Evolutionary conservation across 1,284 basidiomycete species (phyloP).

Genomic region (Heterobasidion irregulare): DNA sequence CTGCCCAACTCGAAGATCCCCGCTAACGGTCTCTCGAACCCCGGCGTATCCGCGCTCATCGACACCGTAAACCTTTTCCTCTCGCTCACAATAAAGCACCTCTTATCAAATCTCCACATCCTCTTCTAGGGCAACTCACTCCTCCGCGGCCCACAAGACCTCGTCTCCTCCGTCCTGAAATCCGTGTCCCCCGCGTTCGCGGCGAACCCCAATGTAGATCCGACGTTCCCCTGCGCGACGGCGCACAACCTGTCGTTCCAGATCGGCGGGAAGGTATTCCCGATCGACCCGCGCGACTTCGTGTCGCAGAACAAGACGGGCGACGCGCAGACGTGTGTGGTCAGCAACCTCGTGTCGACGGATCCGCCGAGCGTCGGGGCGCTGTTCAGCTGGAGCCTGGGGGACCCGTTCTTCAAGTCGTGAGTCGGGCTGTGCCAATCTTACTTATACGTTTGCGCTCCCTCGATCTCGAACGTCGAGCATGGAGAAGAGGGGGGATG

Average conservation of each 20-base stretch:
- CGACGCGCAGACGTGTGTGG: conserved; percentile 32
- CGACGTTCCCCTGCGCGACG: conserved; percentile 31
- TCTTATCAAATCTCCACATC: no score
- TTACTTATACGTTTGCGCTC: neutral
- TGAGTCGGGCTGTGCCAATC: conserved; percentile 13
- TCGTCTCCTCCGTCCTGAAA: conserved; percentile 30
- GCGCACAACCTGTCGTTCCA: conserved; percentile 51
- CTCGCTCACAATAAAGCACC: neutral
- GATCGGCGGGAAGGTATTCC: conserved; percentile 54
- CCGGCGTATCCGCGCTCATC: conserved; percentile 31
- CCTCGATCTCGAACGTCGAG: no score
- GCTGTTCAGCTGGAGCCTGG: conserved; percentile 30
- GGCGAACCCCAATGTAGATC: conserved; percentile 14
- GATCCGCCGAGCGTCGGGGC: conserved; percentile 33
- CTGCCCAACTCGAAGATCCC: conserved; percentile 33
- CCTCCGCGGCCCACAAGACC: conserved; percentile 28
- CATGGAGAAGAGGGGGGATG: no score
- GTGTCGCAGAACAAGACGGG: conserved; percentile 27
- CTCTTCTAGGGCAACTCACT: conserved; percentile 29
- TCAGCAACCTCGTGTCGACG: conserved; percentile 42
- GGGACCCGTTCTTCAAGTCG: conserved; percentile 33
- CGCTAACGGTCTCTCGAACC: conserved; percentile 2
- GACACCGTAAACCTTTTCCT: conserved; percentile 33
- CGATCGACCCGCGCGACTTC: conserved; percentile 62
- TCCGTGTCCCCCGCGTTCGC: conserved; percentile 26